These are phyloP conservation scores for Dendrocalamus sinicus DNA, from an alignment of 176 grass and related monocot species.

Conservation along the genomic window DNA sequence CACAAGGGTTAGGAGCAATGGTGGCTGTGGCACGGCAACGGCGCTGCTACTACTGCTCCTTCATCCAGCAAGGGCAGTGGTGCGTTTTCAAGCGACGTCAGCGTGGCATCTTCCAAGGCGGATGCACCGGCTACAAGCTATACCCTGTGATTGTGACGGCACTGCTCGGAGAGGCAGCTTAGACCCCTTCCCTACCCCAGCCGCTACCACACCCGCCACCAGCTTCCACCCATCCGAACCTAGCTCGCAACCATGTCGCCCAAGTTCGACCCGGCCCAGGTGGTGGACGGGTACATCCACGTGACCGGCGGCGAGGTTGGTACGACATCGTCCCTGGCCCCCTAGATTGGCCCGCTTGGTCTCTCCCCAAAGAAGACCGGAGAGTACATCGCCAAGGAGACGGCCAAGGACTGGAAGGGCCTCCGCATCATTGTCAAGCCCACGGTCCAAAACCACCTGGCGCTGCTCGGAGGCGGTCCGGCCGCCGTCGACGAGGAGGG, in stretches of 20 bases:
- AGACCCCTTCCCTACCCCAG: neutral
- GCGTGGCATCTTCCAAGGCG: too few species aligned
- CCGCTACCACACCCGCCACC: neutral
- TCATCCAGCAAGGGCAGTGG: too few species aligned
- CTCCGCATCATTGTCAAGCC: slow-evolving; percentile 84
- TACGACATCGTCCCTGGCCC: slow-evolving; percentile 66
- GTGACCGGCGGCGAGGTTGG: slow-evolving; percentile 76
- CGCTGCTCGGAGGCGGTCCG: neutral
- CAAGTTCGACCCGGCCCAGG: slow-evolving; percentile 72
- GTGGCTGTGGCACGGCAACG: too few species aligned
- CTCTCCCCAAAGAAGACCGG: slow-evolving; percentile 83
- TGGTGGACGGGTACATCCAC: slow-evolving; percentile 64
- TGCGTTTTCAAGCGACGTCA: too few species aligned
- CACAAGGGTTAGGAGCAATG: too few species aligned
- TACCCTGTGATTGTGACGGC: too few species aligned
- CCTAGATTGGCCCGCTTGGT: slow-evolving; percentile 77
- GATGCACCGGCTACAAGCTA: too few species aligned
- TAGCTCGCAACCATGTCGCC: slow-evolving; percentile 56
- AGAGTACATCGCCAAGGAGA: slow-evolving; percentile 87
- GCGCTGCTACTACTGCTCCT: too few species aligned
- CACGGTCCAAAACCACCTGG: slow-evolving; percentile 77
- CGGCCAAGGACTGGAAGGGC: slow-evolving; percentile 84
- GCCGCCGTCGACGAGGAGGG: too few species aligned
- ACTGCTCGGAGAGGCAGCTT: too few species aligned
- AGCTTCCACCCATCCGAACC: neutral